Percentiles rank a stretch among this genome's conserved stretches.
Evolutionary conservation across 2,329 filamentous ascomycete species (phyloP).

Genomic region (Colletotrichum tanaceti): DNA sequence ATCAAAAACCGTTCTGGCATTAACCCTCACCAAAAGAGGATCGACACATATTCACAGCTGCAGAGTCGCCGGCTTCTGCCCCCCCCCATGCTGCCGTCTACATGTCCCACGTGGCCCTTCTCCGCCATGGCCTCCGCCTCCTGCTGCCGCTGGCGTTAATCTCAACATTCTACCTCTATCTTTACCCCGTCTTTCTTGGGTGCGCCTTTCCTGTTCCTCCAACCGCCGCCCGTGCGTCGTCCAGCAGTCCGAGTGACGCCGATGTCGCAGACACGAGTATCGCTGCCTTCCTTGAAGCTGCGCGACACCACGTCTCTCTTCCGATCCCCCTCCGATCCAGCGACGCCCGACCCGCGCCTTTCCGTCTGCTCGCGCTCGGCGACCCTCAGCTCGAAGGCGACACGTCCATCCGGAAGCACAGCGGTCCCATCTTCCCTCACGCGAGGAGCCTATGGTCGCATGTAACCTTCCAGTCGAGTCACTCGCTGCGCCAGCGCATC

Average conservation of each 20-base stretch:
- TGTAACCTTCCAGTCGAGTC: conserved; percentile 58
- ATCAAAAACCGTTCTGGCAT: not conserved
- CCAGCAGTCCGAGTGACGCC: conserved; percentile 28
- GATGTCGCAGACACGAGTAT: conserved; percentile 36
- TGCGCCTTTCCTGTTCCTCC: conserved; percentile 80
- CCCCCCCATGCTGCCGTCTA: conserved; percentile 46
- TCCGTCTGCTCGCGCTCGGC: conserved; percentile 86
- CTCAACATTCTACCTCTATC: conserved; percentile 82
- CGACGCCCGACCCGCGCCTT: conserved; percentile 69
- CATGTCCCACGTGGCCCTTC: conserved; percentile 65
- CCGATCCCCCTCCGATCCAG: conserved; percentile 43
- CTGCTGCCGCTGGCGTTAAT: conserved; percentile 74
- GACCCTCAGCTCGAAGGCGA: conserved; percentile 96
- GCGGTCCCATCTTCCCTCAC: conserved; percentile 66
- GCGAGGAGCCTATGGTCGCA: conserved; percentile 60
- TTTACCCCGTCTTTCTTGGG: conserved; percentile 83
- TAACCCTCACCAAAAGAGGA: conserved; percentile 5
- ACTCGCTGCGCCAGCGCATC: conserved; percentile 64
- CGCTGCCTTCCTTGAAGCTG: conserved; percentile 54
- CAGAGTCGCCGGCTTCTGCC: conserved; percentile 34
- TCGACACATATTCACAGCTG: conserved; percentile 27
- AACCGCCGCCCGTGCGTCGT: conserved; percentile 30
- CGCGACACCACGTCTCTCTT: conserved; percentile 47
- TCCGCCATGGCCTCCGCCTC: conserved; percentile 68
- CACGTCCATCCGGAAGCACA: conserved; percentile 76